Evolutionary conservation across 352 stramenopile genomes (phyloP).

Genomic region (Pythium brassicae): DNA sequence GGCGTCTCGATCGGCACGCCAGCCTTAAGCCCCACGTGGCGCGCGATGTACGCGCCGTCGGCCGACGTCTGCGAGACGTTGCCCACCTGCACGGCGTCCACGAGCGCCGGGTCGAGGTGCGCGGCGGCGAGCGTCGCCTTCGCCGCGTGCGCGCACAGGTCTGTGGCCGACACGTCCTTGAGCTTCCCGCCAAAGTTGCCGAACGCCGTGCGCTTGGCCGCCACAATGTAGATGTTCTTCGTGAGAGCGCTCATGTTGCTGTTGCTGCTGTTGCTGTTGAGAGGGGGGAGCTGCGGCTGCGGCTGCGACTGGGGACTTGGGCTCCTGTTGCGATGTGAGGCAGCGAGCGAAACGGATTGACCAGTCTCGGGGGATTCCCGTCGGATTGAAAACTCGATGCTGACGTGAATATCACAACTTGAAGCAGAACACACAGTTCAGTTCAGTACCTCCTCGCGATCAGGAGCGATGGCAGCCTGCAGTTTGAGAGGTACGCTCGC

Average conservation of each 20-base stretch:
- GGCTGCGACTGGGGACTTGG: background rate
- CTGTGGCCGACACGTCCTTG: conserved; percentile 89
- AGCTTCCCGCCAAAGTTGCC: conserved; percentile 93
- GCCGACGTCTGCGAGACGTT: conserved; percentile 95
- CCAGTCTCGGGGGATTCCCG: background rate
- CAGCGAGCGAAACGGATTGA: background rate
- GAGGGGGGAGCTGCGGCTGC: background rate
- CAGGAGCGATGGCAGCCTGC: too few species aligned
- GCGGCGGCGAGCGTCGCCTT: conserved; percentile 78
- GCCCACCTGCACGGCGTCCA: conserved; percentile 94
- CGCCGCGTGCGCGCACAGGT: conserved; percentile 85
- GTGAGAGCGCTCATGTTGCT: conserved; percentile 30
- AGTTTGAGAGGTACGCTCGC: too few species aligned
- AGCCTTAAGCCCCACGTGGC: conserved; percentile 93
- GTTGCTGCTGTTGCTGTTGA: too few species aligned
- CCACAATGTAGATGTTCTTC: conserved; percentile 94
- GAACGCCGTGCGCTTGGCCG: conserved; percentile 95
- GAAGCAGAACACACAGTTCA: too few species aligned
- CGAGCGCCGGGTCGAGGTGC: conserved; percentile 80
- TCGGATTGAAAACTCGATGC: background rate
- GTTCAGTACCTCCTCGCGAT: too few species aligned
- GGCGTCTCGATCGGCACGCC: conserved; percentile 88
- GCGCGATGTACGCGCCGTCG: conserved; percentile 93
- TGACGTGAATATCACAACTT: background rate
- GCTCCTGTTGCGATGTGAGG: conserved; percentile 2